Evolutionary conservation across 805 yeast species (phyloP).

Genomic region (Pichia exigua): DNA sequence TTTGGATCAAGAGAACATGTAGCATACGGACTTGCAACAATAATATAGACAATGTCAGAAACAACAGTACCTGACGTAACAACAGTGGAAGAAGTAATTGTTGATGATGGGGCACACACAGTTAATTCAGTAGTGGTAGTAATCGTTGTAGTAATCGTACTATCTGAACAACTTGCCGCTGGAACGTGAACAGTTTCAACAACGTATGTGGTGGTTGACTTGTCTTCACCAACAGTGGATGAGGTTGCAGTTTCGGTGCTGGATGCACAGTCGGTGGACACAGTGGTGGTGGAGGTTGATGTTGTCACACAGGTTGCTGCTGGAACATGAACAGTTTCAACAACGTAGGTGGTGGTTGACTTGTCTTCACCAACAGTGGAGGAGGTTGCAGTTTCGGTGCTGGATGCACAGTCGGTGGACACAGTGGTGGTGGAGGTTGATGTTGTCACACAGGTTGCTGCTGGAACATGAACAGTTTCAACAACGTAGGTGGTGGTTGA

Average conservation of each 20-base stretch:
- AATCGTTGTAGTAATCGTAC: neutral
- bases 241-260: neutral
- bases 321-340: neutral
- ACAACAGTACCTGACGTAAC: neutral
- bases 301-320: neutral
- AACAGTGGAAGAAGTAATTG: neutral
- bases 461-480: neutral
- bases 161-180: neutral
- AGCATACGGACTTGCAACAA: neutral
- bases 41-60: neutral
- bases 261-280: neutral
- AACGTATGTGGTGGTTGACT: neutral
- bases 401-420: neutral
- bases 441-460: neutral
- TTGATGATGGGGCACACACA: slow-evolving; percentile 3
- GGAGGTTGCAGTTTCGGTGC: neutral
- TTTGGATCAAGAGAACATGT: neutral
- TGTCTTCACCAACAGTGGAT: neutral
- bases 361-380: neutral
- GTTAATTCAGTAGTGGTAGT: neutral
- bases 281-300: neutral
- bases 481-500: neutral
- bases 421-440: neutral
- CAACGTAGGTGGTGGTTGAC: neutral
- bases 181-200: neutral